Evolutionary conservation across 805 yeast genomes (phyloP).

Genomic region (Komagataella populi): DNA sequence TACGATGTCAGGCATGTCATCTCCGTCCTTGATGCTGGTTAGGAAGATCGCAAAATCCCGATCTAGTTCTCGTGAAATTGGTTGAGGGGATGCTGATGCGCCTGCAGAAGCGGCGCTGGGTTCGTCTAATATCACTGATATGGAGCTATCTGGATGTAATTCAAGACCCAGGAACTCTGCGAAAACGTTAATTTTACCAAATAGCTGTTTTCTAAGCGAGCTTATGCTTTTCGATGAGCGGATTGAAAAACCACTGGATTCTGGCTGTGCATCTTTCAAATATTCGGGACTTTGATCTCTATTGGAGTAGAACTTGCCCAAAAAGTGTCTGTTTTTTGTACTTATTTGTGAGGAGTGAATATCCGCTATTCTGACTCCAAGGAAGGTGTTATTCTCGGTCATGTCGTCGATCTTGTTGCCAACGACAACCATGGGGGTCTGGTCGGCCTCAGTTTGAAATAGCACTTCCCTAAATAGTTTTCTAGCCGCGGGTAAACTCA

Average conservation of each 20-base stretch:
- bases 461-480: constrained; percentile 9
- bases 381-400: constrained; percentile 6
- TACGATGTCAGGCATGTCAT: constrained; percentile 7
- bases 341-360: neutral
- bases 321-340: neutral
- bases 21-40: constrained; percentile 9
- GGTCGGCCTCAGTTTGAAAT: constrained; percentile 6
- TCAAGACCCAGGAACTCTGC: constrained; percentile 1
- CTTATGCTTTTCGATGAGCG: neutral
- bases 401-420: constrained; percentile 15
- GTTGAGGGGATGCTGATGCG: neutral
- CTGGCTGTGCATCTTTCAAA: neutral
- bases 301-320: neutral
- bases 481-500: constrained; percentile 12
- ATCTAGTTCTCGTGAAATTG: constrained; percentile 4
- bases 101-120: neutral
- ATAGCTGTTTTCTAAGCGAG: neutral
- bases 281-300: neutral
- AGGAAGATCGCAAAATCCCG: constrained; percentile 12
- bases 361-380: neutral
- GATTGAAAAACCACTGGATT: neutral
- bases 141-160: neutral
- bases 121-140: neutral
- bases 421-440: constrained; percentile 13
- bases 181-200: neutral